Percentiles rank a stretch among this genome's conserved stretches.
phyloP scores from a whole-genome alignment of 2,329 filamentous ascomycete species.

The Pyrenochaeta sp. region DNA sequence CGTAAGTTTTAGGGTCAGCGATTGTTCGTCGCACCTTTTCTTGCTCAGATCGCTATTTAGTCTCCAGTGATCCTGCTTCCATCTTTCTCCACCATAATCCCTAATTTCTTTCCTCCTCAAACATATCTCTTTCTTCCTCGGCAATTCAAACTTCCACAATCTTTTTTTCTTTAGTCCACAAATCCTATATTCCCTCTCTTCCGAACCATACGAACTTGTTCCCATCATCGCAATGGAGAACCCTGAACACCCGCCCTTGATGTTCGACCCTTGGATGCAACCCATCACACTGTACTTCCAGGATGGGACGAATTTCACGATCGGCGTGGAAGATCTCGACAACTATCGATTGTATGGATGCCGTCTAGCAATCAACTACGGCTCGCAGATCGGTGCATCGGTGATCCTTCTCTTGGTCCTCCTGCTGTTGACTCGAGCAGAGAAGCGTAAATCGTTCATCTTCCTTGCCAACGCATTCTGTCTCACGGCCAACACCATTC shows the following conservation, averaged over 20 bases:
- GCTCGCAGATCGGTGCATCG: conserved; percentile 73
- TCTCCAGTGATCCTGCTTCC: neutral
- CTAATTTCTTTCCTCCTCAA: too few species aligned
- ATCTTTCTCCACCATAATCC: too few species aligned
- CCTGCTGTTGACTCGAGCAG: conserved; percentile 69
- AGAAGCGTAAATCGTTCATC: conserved; percentile 69
- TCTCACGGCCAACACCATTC: conserved; percentile 67
- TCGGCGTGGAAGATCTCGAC: conserved; percentile 56
- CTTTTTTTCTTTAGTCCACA: too few species aligned
- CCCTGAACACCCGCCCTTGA: conserved; percentile 8
- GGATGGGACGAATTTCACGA: conserved; percentile 53
- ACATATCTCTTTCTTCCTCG: conserved; percentile 11
- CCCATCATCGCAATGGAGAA: conserved; percentile 16
- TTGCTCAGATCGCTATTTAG: conserved; percentile 1
- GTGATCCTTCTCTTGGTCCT: conserved; percentile 70
- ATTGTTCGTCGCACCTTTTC: too few species aligned
- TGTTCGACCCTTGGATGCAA: conserved; percentile 62
- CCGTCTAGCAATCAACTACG: conserved; percentile 68
- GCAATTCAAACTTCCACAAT: too few species aligned
- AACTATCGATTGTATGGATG: conserved; percentile 56
- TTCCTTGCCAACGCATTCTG: conserved; percentile 71
- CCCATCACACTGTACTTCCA: conserved; percentile 55
- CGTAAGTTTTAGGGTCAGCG: conserved; percentile 2
- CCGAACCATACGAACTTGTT: too few species aligned
- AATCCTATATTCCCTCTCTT: too few species aligned